phyloP scores from a whole-genome alignment of 495 filamentous ascomycete genomes.

The Talaromyces adpressus region DNA sequence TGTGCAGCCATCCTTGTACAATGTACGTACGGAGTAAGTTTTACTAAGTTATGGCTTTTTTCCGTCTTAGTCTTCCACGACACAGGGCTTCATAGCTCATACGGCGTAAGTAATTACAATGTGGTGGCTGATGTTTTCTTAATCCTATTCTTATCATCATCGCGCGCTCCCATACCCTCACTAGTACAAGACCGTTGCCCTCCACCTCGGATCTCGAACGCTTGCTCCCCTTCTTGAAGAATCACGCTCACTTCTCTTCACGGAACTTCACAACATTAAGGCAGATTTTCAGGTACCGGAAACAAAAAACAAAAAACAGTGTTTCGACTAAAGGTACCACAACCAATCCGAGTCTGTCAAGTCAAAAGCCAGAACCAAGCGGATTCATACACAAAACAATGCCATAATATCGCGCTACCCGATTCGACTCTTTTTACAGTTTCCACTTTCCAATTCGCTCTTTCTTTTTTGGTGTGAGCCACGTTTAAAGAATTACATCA shows the following conservation, averaged over 20 bases:
- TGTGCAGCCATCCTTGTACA: not conserved
- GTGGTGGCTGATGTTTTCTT: not conserved
- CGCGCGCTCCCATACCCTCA: not conserved
- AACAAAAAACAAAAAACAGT: not conserved
- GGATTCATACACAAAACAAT: not conserved
- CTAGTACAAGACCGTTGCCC: not conserved
- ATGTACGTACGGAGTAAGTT: no score
- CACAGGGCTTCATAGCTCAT: not conserved
- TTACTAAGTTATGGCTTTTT: not conserved
- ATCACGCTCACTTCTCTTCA: not conserved
- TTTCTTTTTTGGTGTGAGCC: conserved; percentile 3
- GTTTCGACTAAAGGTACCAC: not conserved
- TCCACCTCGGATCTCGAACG: not conserved
- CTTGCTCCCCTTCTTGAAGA: not conserved
- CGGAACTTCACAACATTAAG: not conserved
- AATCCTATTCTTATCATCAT: not conserved
- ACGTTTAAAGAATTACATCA: not conserved
- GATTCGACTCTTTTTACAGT: not conserved
- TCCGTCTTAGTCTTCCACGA: not conserved
- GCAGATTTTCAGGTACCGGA: not conserved
- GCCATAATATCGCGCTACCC: not conserved
- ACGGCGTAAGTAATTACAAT: not conserved
- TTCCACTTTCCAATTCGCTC: not conserved
- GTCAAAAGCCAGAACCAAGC: not conserved
- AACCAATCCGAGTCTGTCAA: not conserved